These are phyloP conservation scores for Porodaedalea pini DNA, from an alignment of 1,284 basidiomycete species.

Conservation along the genomic window DNA sequence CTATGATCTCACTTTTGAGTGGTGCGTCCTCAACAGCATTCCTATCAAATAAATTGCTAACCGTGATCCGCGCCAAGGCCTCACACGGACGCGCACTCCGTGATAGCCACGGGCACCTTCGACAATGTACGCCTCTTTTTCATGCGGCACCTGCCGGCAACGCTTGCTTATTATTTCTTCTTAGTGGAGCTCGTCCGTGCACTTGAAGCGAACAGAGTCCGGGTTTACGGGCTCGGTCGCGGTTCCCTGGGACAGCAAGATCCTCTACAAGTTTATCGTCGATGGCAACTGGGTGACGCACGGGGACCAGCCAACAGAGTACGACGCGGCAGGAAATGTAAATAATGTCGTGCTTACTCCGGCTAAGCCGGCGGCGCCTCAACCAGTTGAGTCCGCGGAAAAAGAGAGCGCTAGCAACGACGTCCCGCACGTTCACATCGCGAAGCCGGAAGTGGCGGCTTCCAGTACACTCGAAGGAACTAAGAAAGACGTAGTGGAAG, in stretches of 20 bases:
- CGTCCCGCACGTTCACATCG: not conserved
- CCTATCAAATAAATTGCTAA: not conserved
- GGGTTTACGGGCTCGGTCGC: slow-evolving; percentile 56
- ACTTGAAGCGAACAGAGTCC: slow-evolving; percentile 46
- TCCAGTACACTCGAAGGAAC: not conserved
- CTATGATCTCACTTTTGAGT: slow-evolving; percentile 21
- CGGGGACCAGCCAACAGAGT: slow-evolving; percentile 55
- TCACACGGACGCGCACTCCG: slow-evolving; percentile 48
- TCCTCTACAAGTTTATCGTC: slow-evolving; percentile 76
- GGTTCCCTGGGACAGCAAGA: slow-evolving; percentile 62
- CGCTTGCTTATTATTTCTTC: slow-evolving; percentile 17
- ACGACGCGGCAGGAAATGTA: slow-evolving; percentile 58
- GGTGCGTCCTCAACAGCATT: slow-evolving; percentile 15
- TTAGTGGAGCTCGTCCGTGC: slow-evolving; percentile 65
- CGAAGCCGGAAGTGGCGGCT: not conserved
- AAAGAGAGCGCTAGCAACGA: not conserved
- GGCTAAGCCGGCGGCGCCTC: slow-evolving; percentile 37
- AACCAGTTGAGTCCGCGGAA: not conserved
- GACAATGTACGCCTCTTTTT: slow-evolving; percentile 55
- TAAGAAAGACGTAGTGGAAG: not conserved
- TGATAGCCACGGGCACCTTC: slow-evolving; percentile 73
- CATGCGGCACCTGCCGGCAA: not conserved
- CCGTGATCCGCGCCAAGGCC: slow-evolving; percentile 43
- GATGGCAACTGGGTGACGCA: slow-evolving; percentile 66
- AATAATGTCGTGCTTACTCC: slow-evolving; percentile 72